These are phyloP conservation scores for Dysphania ambrosioides DNA, from an alignment of 148 eudicot species.

Conservation along the genomic window DNA sequence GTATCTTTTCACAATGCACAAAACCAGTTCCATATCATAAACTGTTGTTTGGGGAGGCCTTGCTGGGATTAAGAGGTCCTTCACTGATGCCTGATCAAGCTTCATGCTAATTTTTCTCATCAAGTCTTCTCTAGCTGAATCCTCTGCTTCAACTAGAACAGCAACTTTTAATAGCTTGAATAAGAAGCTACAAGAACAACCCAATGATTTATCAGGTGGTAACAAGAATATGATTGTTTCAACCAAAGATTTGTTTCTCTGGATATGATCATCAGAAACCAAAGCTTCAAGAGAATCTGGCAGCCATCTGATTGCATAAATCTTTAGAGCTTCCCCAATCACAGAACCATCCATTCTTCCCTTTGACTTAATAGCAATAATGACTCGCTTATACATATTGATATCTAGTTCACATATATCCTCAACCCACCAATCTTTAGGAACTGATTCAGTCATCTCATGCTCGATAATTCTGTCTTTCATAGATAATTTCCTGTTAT, in stretches of 20 bases:
- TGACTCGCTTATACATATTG: constrained; percentile 65
- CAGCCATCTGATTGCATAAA: constrained; percentile 71
- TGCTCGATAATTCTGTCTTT: constrained; percentile 43
- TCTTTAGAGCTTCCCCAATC: constrained; percentile 71
- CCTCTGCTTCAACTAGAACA: constrained; percentile 60
- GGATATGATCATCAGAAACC: constrained; percentile 52
- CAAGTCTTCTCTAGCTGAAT: constrained; percentile 51
- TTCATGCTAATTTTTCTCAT: constrained; percentile 48
- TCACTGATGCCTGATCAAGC: constrained; percentile 67
- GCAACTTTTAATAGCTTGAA: constrained; percentile 73
- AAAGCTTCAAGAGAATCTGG: constrained; percentile 68
- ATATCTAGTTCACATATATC: constrained; percentile 81
- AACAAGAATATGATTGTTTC: constrained; percentile 66
- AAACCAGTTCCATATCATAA: constrained; percentile 72
- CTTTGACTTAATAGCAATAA: constrained; percentile 61
- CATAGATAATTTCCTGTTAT: constrained; percentile 55
- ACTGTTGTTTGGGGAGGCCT: constrained; percentile 49
- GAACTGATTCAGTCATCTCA: constrained; percentile 47
- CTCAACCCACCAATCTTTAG: constrained; percentile 95
- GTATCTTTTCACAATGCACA: constrained; percentile 52
- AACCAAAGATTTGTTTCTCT: constrained; percentile 55
- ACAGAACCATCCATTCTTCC: constrained; percentile 67
- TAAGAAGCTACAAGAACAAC: constrained; percentile 84
- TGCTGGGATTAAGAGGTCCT: constrained; percentile 65
- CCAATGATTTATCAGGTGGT: constrained; percentile 52